phyloP scores from a whole-genome alignment of 345 rosid genomes.

The Carallia pectinifolia region DNA sequence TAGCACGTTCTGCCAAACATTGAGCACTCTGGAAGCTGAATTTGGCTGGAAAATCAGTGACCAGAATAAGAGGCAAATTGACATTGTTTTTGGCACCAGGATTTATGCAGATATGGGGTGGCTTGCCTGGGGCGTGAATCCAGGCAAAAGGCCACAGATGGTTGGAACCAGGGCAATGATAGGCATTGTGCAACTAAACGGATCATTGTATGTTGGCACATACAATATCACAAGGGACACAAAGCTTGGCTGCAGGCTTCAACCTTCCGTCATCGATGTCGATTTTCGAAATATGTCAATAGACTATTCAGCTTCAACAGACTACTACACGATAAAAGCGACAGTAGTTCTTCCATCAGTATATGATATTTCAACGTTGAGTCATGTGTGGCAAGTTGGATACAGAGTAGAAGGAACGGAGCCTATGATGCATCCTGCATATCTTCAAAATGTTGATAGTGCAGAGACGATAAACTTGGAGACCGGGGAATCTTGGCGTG shows the following conservation, averaged over 20 bases:
- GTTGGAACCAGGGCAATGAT: conserved; percentile 56
- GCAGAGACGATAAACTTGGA: conserved; percentile 31
- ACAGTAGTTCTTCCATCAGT: conserved; percentile 25
- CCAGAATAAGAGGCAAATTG: neutral
- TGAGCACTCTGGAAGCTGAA: conserved; percentile 34
- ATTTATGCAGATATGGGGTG: conserved; percentile 24
- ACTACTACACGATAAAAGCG: conserved; percentile 21
- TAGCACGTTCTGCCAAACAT: conserved; percentile 16
- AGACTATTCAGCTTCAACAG: neutral
- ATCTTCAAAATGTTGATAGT: conserved; percentile 45
- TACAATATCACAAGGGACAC: conserved; percentile 37
- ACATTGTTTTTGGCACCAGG: conserved; percentile 33
- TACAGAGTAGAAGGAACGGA: conserved; percentile 9
- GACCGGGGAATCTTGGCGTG: neutral
- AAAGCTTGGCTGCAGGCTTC: conserved; percentile 33
- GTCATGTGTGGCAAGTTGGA: conserved; percentile 61
- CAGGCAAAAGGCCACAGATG: conserved; percentile 33
- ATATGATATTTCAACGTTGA: conserved; percentile 33
- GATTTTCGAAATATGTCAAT: neutral
- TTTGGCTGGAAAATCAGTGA: conserved; percentile 28
- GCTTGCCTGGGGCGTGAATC: conserved; percentile 69
- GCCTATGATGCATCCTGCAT: conserved; percentile 34
- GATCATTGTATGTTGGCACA: neutral
- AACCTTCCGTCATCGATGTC: conserved; percentile 25
- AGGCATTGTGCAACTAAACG: conserved; percentile 26